Evolutionary conservation across 768 basidiomycete species (phyloP), one percentile per base, ranked within the genome.

Genomic region (Pleurotus giganteus): DNA sequence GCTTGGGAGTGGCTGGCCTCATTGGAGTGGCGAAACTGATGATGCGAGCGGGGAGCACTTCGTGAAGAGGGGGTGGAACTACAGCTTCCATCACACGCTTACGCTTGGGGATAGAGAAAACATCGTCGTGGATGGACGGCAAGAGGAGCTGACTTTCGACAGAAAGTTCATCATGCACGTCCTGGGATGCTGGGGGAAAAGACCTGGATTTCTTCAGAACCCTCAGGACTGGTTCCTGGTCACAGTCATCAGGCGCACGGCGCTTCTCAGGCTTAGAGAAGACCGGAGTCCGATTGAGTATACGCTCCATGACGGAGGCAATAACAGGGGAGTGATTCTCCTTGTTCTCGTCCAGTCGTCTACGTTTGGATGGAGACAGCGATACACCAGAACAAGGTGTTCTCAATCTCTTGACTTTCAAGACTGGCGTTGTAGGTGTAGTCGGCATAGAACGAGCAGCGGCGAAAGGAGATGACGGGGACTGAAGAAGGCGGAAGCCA

Each of bases 301-400:
- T 73, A 27, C 78, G 75, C 55, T 86, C 83, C 27, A 71, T 57
- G 19, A 79, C 71, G 32, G 79, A 70, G 1, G 71, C 54, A 44
- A 70, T 65, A 26, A 62, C 55, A 29, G 81, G 83, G 0, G 78
- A 78, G 61, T 89, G 89, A 64, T 90, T 88, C 68, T 89, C 89
- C 65, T 85, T 68, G 0, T 62, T 64, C 5, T 61, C 60, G 13
- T 63, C 66, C 26, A 67, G 49, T 57, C 70, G 66, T 49, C 74
- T 70, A 56, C 76, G 75, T 58, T 73, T 74, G 19, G 70, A 65
- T 19, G 74, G 36, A 27, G 44, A 46, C 28, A 28, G 27, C 12
- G 34, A 72, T 27, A 66, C 59, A 17, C 53, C 57, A 49, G 62
- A 63, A 39, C 56, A 61, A 19, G 54, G 54, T 29, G 60, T 61